Base-by-base conservation (phyloP, 257 asterid genomes). In the Nyctanthes arbortristis region DNA sequence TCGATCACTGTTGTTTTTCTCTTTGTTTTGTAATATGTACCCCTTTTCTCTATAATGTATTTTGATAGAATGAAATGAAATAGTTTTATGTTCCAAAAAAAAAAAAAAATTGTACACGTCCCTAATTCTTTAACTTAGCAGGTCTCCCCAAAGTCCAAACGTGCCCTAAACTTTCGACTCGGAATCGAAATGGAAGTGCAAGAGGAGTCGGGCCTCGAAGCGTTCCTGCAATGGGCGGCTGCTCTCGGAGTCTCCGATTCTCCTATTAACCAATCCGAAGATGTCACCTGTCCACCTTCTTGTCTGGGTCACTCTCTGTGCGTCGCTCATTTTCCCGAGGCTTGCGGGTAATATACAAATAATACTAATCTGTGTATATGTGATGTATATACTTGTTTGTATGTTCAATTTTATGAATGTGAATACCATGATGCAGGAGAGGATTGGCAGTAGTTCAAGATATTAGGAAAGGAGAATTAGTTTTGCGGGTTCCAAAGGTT, bases 371-470 rank as follows among this genome's bases (percentile, higher is more conserved):
- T 9, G 67, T 47, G 65, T 4, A 18, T 30, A 49, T 34, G 30
- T 35, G 13, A 49, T 32, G 2, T 20, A 16, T 34, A 3, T 22
- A 28, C 5, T 1, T 34, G n/a, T n/a, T 4, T 20, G 18, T 55
- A 4, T 66, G 52, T 61, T n/a, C n/a, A 25, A 4, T 27, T 24
- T 5, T 56, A 5, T n/a, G 40, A 16, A 36, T n/a, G 35, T 34
- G 7, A 35, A 29, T 76, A 64, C 29, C 16, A 8, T 68, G 47
- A 54, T 77, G 54, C 84, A 93, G 97, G 87, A 84, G 99, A 78
- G 97, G 99, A 40, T 85, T 93, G 58, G 95, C 89, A 73, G 96
- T 96, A 56, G 79, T 79, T 49, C 99, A 96, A 52, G 81, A 35
- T 72, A 69, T 91, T 45, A 74, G 73, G 75, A 82, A 86, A 79